Evolutionary conservation across 2,329 filamentous ascomycete species (phyloP).

Genomic region (Botryotinia narcissicola): DNA sequence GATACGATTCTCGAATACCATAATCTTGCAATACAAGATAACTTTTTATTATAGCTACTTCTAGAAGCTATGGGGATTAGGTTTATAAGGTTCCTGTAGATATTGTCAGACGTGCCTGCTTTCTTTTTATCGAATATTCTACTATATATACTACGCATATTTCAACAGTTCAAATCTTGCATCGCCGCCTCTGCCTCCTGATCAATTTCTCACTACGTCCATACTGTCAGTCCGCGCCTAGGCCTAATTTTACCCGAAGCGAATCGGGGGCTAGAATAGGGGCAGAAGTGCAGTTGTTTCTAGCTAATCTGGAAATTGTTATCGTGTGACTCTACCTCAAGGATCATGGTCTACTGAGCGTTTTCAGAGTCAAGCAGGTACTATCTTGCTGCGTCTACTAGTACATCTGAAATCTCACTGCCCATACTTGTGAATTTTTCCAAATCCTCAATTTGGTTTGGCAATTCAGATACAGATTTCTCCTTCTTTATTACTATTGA

Average conservation of each 20-base stretch:
- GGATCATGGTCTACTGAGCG: not conserved
- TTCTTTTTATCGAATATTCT: not conserved
- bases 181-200: not conserved
- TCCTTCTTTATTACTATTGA: not conserved
- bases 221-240: not conserved
- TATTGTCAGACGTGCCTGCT: not conserved
- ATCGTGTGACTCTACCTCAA: not conserved
- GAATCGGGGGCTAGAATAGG: not conserved
- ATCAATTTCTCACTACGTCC: not conserved
- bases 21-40: not conserved
- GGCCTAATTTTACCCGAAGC: not conserved
- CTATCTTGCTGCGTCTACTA: not conserved
- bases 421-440: not conserved
- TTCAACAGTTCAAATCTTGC: not conserved
- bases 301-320: not conserved
- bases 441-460: not conserved
- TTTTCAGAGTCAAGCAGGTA: not conserved
- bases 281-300: not conserved
- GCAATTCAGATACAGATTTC: not conserved
- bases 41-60: not conserved
- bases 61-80: not conserved
- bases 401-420: not conserved
- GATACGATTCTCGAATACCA: slow-evolving; percentile 2
- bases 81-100: not conserved
- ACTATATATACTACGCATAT: not conserved